Evolutionary conservation across 805 yeast species (phyloP).

Genomic region (Debaryomyces prosopidis): DNA sequence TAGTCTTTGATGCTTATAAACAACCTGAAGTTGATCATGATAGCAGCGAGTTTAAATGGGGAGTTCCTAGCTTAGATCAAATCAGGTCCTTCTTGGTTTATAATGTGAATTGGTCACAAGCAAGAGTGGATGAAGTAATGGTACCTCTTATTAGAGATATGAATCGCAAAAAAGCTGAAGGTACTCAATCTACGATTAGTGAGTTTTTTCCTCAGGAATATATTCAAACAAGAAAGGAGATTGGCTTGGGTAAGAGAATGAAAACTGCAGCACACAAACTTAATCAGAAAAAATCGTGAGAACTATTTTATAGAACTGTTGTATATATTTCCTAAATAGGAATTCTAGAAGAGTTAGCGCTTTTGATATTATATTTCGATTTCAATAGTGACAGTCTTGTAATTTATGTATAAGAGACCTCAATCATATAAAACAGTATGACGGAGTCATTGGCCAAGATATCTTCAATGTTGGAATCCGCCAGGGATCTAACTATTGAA

Average conservation of each 20-base stretch:
- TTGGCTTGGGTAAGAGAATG: conserved; percentile 60
- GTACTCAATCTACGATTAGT: conserved; percentile 58
- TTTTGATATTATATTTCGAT: neutral
- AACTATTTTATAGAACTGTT: neutral
- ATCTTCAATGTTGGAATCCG: conserved; percentile 76
- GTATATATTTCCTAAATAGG: conserved; percentile 7
- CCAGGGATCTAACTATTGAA: conserved; percentile 74
- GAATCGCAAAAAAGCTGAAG: conserved; percentile 58
- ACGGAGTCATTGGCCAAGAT: conserved; percentile 56
- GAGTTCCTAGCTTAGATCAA: conserved; percentile 79
- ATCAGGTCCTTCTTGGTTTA: conserved; percentile 67
- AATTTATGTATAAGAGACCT: neutral
- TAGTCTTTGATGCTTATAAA: conserved; percentile 71
- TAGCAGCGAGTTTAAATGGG: conserved; percentile 82
- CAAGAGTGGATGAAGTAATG: conserved; percentile 75
- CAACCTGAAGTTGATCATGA: conserved; percentile 86
- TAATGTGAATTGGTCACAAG: conserved; percentile 79
- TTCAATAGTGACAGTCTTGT: neutral
- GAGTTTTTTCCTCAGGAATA: conserved; percentile 69
- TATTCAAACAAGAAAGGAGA: conserved; percentile 45
- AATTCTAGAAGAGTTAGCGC: conserved; percentile 4
- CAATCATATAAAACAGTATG: conserved; percentile 19
- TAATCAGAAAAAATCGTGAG: conserved; percentile 20
- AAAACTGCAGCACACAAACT: conserved; percentile 56
- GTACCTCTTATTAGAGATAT: conserved; percentile 82